These are phyloP conservation scores for Pichia sp. DNA, from an alignment of 1,139 yeast species.

Conservation along the genomic window DNA sequence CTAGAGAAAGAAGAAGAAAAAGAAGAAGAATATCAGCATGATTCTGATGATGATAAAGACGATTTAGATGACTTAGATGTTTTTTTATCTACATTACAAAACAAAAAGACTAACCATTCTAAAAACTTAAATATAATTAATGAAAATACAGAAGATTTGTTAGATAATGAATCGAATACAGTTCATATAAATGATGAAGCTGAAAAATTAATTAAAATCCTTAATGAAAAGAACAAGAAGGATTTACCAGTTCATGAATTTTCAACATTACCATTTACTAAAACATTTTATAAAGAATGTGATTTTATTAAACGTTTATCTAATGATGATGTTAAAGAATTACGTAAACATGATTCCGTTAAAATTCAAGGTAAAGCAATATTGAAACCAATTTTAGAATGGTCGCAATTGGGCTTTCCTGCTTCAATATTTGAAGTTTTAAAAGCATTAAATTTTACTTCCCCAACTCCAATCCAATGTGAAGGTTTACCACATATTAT, in stretches of 20 bases:
- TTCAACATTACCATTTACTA: slow-evolving; percentile 49
- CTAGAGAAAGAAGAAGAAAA: neutral
- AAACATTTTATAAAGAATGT: slow-evolving; percentile 60
- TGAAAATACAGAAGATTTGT: slow-evolving; percentile 1
- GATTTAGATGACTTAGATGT: slow-evolving; percentile 11
- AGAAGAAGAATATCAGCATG: neutral
- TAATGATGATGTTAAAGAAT: slow-evolving; percentile 45
- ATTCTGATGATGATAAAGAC: slow-evolving; percentile 8
- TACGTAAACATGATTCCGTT: slow-evolving; percentile 60
- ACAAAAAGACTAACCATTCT: slow-evolving; percentile 1
- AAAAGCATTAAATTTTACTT: slow-evolving; percentile 37
- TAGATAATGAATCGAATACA: neutral
- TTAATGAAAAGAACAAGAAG: slow-evolving; percentile 20
- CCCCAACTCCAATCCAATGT: slow-evolving; percentile 85
- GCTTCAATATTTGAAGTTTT: slow-evolving; percentile 48
- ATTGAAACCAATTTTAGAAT: slow-evolving; percentile 64
- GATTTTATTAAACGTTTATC: slow-evolving; percentile 44
- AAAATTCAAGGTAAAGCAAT: slow-evolving; percentile 51
- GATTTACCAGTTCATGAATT: slow-evolving; percentile 38
- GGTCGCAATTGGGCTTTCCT: slow-evolving; percentile 82
- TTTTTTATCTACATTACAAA: slow-evolving; percentile 1
- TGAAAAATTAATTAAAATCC: neutral
- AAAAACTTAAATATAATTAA: neutral
- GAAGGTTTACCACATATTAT: slow-evolving; percentile 88
- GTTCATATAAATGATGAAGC: neutral